Base-by-base conservation (phyloP, 805 yeast species). In the Zygosaccharomyces rouxii region DNA sequence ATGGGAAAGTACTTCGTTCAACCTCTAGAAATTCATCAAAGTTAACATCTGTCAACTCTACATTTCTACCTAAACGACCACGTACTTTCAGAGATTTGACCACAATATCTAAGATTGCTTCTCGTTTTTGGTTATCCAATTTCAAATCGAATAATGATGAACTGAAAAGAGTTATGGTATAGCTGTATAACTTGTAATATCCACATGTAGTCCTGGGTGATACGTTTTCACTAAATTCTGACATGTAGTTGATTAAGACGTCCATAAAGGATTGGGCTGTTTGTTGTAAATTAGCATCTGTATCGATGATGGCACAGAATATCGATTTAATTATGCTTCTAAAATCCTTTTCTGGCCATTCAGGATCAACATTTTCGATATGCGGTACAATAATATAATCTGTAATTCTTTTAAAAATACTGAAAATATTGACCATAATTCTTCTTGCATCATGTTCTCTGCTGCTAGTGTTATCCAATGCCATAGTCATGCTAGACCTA, bases 41-140 rank as follows among this genome's bases (percentile, higher is more conserved):
- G 2, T 66, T 56, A 9, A 61, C 57, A 3, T 59, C 53, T 6
- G 22, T 29, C 16, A 28, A 7, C 28, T 58, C 61, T 25, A 71
- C 54, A 7, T 54, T 42, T 5, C 50, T 54, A 6, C 66, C 64
- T 14, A 75, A 54, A 26, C 54, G 56, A 7, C 63, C 44, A 45
- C 77, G 59, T 44, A 66, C 59, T 37, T 75, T 73, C 46, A 78
- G 50, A 42, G 71, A 68, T 37, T 68, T 65, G 5, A 70, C 68
- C 28, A 75, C 55, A 22, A 74, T 64, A 43, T 68, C 73, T 44
- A 77, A 52, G 4, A 72, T 46, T 28, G 65, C 62, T 14, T 72
- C 73, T 52, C 66, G 53, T 51, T 66, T 59, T 43, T 55, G 35
- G 29, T 60, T 68, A 11, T 61, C 56, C 4, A 69, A 50, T 30